Base-by-base conservation (phyloP, 805 yeast genomes). In the Candida saitoana region DNA sequence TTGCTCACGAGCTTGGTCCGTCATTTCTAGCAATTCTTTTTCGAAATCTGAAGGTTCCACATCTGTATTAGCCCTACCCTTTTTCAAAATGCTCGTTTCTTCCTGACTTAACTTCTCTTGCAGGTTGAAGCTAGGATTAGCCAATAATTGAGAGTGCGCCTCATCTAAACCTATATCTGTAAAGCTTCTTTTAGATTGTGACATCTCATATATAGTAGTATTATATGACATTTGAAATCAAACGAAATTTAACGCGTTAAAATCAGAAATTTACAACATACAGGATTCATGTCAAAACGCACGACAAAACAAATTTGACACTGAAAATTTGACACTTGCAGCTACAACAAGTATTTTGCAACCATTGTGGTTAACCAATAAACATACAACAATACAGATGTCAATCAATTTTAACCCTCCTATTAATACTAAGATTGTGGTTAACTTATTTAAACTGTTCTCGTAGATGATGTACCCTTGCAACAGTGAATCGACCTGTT, bases 31-130 rank as follows among this genome's bases (percentile, higher is more conserved):
- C 45, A 70, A 60, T 44, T 69, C 70, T 36, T 59, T 50, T 45
- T 70, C 73, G 51, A 71, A 70, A 38, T 61, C 66, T 30, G 73
- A 63, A 15, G 72, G 69, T 45, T 60, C 73, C 33, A 62, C 66
- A 4, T 48, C 44, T 6, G 57, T 63, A 40, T 52, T 57, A 9
- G 71, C 66, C 19, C 58, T 63, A 11, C 63, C 56, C 42, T 63
- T 63, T 52, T 67, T 69, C 34, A 65, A 51, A 7, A 59, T 45
- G 40, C 59, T 62, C 34, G 63, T 57, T 41, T 67, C 70, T 3
- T 40, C 39, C 5, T 37, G 41, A 11, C 22, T 12, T 3, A 36
- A 17, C 22, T 36, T 25, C 6, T 5, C n/a, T 14, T 24, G 19
- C 31, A 20, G 38, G 15, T 14, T 22, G 16, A 29, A 29, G 16